phyloP scores from a whole-genome alignment of 371 early-diverging fungal species.

The Phascolomyces articulosus region DNA sequence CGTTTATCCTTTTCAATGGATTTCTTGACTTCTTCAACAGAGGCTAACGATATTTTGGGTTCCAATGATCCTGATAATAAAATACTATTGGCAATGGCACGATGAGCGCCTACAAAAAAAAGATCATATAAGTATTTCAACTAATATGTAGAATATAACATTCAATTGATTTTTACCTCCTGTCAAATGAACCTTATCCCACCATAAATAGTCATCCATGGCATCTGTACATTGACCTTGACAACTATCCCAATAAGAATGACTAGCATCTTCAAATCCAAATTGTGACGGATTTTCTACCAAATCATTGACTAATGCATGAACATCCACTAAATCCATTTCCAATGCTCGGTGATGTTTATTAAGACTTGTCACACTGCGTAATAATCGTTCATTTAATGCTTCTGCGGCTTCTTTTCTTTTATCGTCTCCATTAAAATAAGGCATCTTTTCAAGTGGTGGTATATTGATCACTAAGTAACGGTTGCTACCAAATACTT shows the following conservation, averaged over 20 bases:
- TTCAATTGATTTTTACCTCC: no score
- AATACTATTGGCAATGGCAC: constrained; percentile 44
- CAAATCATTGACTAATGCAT: constrained; percentile 33
- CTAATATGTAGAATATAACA: no score
- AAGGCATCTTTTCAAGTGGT: constrained; percentile 45
- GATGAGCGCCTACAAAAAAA: constrained; percentile 30
- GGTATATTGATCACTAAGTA: constrained; percentile 40
- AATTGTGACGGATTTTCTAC: constrained; percentile 28
- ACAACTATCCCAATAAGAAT: constrained; percentile 48
- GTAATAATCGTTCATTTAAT: constrained; percentile 29
- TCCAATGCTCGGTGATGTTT: constrained; percentile 33
- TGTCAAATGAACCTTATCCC: constrained; percentile 50
- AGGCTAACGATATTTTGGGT: constrained; percentile 18
- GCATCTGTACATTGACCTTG: constrained; percentile 43
- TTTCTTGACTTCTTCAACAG: constrained; percentile 15
- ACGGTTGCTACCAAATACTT: constrained; percentile 35
- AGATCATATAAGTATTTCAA: no score
- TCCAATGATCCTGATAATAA: constrained; percentile 36
- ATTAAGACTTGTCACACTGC: constrained; percentile 29
- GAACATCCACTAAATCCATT: constrained; percentile 34
- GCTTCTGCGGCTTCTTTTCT: constrained; percentile 25
- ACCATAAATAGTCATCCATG: constrained; percentile 46
- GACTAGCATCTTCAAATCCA: constrained; percentile 34
- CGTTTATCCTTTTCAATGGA: constrained; percentile 12
- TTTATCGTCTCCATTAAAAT: constrained; percentile 19